Base-by-base conservation (phyloP, 768 basidiomycete genomes). In the Suillus cothurnatus region DNA sequence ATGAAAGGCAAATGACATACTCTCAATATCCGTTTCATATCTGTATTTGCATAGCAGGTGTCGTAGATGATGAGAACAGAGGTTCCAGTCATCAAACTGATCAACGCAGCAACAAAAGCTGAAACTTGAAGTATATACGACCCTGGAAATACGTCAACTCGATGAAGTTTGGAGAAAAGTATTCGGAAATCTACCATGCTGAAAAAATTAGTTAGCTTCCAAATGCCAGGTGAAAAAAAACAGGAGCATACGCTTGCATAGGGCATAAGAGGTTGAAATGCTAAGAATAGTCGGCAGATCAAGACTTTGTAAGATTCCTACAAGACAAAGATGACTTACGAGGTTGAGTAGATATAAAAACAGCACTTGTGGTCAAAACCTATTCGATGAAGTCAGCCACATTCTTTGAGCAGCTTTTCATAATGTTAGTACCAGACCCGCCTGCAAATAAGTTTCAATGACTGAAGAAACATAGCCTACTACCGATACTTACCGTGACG, bases 71-170 rank as follows among this genome's bases (percentile, higher is more conserved):
- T 55, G 21, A 55, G 53, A 21, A 55, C 53, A 55, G 53, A 55
- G 21, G 53, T 55, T n/a, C 31, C 53, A 14, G 19, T 32, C 53
- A 55, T 55, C 53, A 32, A 55, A 55, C 53, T 55, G 11, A 55
- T 32, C 11, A 55, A 21, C 5, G 31, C 53, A 32, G 53, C 53
- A 21, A 32, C 53, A 32, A 55, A 55, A 12, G 53, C 11, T 32
- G 53, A 11, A 55, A 32, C 53, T 55, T 55, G 53, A 32, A 55
- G 53, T 31, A 55, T 55, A n/a, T 55, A 55, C 21, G 53, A 55
- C 21, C 53, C 53, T 55, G 31, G 12, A 6, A 17, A 55, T 11
- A 14, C 11, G 31, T 55, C 21, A n/a, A 19, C 31, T 6, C 19
- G 21, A 21, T 9, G 11, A 32, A 19, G 19, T 53, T 26, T 11